phyloP scores from a whole-genome alignment of 164 flowering plant species.

The Dillenia turbinata region DNA sequence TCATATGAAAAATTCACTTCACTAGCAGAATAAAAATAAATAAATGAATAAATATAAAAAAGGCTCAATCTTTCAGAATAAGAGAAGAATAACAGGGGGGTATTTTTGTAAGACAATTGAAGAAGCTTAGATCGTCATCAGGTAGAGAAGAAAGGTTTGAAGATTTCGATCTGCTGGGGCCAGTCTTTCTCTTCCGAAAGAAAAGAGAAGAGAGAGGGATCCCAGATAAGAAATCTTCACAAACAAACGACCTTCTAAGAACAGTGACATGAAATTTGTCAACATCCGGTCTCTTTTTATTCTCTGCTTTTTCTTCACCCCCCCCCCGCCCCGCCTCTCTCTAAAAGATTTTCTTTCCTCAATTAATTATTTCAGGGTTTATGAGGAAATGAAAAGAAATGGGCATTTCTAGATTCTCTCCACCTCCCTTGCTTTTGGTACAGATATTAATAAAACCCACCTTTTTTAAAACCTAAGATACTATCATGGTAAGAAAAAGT shows the following conservation, averaged over 20 bases:
- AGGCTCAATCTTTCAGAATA: slow-evolving; percentile 3
- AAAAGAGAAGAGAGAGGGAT: slow-evolving; percentile 56
- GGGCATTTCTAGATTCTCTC: slow-evolving; percentile 74
- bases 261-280: slow-evolving; percentile 99
- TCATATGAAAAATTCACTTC: slow-evolving; percentile 30
- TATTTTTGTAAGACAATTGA: slow-evolving; percentile 39
- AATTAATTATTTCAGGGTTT: slow-evolving; percentile 19
- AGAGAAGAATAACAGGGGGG: slow-evolving; percentile 29
- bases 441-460: slow-evolving; percentile 15
- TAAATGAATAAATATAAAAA: neutral
- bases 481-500: too few species aligned
- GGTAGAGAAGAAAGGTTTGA: slow-evolving; percentile 28
- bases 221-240: slow-evolving; percentile 90
- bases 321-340: slow-evolving; percentile 18
- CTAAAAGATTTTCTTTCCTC: slow-evolving; percentile 6
- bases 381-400: slow-evolving; percentile 32
- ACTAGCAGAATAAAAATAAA: slow-evolving; percentile 14
- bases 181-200: slow-evolving; percentile 23
- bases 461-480: neutral
- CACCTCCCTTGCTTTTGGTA: slow-evolving; percentile 48
- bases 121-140: slow-evolving; percentile 65
- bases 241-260: slow-evolving; percentile 85
- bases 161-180: slow-evolving; percentile 81
- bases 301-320: slow-evolving; percentile 61
- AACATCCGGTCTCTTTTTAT: slow-evolving; percentile 96